These are phyloP conservation scores for Glaciozyma martinii DNA, from an alignment of 768 basidiomycete species.

Conservation along the genomic window DNA sequence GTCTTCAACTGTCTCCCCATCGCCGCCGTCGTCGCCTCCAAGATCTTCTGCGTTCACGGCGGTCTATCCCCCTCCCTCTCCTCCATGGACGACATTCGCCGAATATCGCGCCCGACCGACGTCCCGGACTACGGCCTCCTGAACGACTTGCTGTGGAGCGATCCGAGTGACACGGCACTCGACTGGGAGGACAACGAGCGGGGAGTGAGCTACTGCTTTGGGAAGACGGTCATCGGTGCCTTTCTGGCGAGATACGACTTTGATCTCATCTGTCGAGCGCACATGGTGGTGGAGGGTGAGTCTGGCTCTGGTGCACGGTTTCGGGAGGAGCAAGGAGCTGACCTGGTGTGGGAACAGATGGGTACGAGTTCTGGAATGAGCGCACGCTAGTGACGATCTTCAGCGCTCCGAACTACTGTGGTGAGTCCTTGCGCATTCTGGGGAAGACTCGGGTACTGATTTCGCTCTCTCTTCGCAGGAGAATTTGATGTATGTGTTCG, in stretches of 20 bases:
- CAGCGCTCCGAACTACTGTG: constrained; percentile 93
- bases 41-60: constrained; percentile 94
- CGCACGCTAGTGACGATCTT: constrained; percentile 96
- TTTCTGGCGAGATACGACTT: constrained; percentile 80
- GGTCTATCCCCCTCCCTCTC: constrained; percentile 75
- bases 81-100: constrained; percentile 97
- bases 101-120: constrained; percentile 94
- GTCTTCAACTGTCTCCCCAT: constrained; percentile 99
- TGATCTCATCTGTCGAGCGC: constrained; percentile 98
- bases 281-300: constrained; percentile 94
- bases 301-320: neutral
- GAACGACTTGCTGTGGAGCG: constrained; percentile 95
- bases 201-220: constrained; percentile 98
- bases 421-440: constrained; percentile 34
- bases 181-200: constrained; percentile 99
- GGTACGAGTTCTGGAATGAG: constrained; percentile 99
- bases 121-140: constrained; percentile 96
- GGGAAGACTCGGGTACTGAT: neutral
- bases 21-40: constrained; percentile 94
- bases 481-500: constrained; percentile 37
- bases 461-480: constrained; percentile 27
- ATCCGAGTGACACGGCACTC: constrained; percentile 91
- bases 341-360: constrained; percentile 37
- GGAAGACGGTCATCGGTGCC: constrained; percentile 92
- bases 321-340: neutral